Evolutionary conservation across 805 yeast species (phyloP).

Genomic region (Candida tibetensis): DNA sequence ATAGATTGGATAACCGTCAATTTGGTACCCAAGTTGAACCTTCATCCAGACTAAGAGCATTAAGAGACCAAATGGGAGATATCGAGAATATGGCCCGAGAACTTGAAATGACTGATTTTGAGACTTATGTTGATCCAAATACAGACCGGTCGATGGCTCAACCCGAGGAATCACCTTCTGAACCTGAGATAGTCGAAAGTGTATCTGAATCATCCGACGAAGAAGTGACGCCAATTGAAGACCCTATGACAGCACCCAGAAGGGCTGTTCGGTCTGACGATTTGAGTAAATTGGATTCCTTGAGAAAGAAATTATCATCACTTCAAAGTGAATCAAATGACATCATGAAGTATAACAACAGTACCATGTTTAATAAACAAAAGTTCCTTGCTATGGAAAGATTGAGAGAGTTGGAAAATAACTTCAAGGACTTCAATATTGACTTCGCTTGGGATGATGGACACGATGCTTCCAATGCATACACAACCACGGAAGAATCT

Average conservation of each 20-base stretch:
- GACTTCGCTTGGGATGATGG: conserved; percentile 38
- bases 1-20: conserved; percentile 42
- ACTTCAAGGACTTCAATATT: conserved; percentile 63
- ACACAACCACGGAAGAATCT: conserved; percentile 11
- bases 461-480: conserved; percentile 13
- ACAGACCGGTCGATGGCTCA: conserved; percentile 2
- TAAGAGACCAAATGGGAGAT: conserved; percentile 81
- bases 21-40: conserved; percentile 67
- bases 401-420: conserved; percentile 63
- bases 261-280: conserved; percentile 49
- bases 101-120: conserved; percentile 82
- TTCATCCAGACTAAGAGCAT: conserved; percentile 65
- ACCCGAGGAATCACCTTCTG: conserved; percentile 9
- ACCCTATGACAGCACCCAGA: conserved; percentile 30
- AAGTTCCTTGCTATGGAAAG: conserved; percentile 69
- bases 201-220: conserved; percentile 16
- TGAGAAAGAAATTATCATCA: conserved; percentile 56
- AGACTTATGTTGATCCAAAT: conserved; percentile 26
- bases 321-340: conserved; percentile 75
- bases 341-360: conserved; percentile 64
- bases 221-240: conserved; percentile 13
- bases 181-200: conserved; percentile 18
- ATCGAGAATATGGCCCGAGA: conserved; percentile 82
- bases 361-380: conserved; percentile 57
- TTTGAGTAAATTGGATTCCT: conserved; percentile 49